These are phyloP conservation scores for Thymus mandschuricus DNA, from an alignment of 257 asterid species.

Conservation along the genomic window DNA sequence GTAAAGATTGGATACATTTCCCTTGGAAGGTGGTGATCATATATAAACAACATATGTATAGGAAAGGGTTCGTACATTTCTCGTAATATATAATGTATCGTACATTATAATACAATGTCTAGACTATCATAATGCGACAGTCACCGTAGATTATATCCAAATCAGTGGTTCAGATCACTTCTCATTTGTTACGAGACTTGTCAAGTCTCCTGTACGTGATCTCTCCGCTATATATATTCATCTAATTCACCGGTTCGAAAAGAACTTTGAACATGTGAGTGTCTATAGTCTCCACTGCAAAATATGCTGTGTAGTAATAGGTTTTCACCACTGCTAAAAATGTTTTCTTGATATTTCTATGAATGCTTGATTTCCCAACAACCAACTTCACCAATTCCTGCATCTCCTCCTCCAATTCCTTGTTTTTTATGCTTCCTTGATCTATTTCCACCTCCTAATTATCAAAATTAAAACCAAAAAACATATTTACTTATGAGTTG, in stretches of 20 bases:
- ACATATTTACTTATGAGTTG: too few species aligned
- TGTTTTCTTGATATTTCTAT: constrained; percentile 41
- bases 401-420: constrained; percentile 34
- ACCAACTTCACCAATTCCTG: constrained; percentile 39
- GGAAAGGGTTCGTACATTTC: too few species aligned
- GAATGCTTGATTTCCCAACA: constrained; percentile 28
- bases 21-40: too few species aligned
- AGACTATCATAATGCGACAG: too few species aligned
- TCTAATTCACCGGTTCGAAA: constrained; percentile 33
- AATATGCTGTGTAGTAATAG: constrained; percentile 38
- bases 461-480: too few species aligned
- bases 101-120: too few species aligned
- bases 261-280: constrained; percentile 42
- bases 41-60: too few species aligned
- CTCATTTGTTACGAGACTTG: not conserved
- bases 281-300: constrained; percentile 31
- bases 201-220: not conserved
- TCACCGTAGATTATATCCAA: too few species aligned
- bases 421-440: not conserved
- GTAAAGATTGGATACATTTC: too few species aligned
- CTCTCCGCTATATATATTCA: constrained; percentile 1
- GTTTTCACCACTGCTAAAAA: constrained; percentile 44
- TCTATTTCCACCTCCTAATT: not conserved
- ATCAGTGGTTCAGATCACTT: not conserved
- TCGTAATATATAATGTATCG: too few species aligned